Base-by-base conservation (phyloP, 2,329 filamentous ascomycete genomes). In the Calycina herbarum region DNA sequence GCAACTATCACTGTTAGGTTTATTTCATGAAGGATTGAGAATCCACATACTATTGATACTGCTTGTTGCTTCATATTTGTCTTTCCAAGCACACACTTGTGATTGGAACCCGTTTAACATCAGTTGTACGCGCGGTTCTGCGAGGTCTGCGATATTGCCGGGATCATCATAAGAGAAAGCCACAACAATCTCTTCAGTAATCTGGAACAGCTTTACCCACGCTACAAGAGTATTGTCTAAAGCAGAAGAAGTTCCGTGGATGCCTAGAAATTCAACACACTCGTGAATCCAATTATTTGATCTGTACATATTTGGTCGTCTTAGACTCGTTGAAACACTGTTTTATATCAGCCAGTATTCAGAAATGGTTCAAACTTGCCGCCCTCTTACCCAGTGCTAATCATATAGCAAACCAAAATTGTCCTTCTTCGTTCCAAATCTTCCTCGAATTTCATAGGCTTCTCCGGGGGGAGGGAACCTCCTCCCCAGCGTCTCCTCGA, bases 161-260 rank as follows among this genome's bases (percentile, higher is more conserved):
- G 67, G 51, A 31, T 74, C 70, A 40, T 74, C 73, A 78, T 85
- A 83, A 59, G 80, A 79, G 67, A 86, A 85, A 15, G 83, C 78
- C 3, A 80, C 76, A 0, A 80, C 81, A 24, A 85, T 81, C 64
- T 85, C 81, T 66, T 86, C 84, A n/a, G 80, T 82, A 64, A 86
- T 80, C 59, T 77, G 76, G 29, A 78, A 72, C 5, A 81, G 64
- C 35, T 73, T 75, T 1, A 76, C 74, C 77, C 77, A 80, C n/a
- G 74, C 74, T 3, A 77, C 75, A 8, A 82, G 69, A 5, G 68
- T 67, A 13, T 68, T 73, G 65, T 82, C 79, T 17, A 73, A 71
- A 5, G 74, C 66, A 1, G 73, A 65, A 10, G 76, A 72, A 33
- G 76, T 69, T 3, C 75, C 72, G 31, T 75, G 74, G 10, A 65